These are phyloP conservation scores for Neofusicoccum parvum DNA, from an alignment of 2,329 filamentous ascomycete genomes.

Conservation along the genomic window DNA sequence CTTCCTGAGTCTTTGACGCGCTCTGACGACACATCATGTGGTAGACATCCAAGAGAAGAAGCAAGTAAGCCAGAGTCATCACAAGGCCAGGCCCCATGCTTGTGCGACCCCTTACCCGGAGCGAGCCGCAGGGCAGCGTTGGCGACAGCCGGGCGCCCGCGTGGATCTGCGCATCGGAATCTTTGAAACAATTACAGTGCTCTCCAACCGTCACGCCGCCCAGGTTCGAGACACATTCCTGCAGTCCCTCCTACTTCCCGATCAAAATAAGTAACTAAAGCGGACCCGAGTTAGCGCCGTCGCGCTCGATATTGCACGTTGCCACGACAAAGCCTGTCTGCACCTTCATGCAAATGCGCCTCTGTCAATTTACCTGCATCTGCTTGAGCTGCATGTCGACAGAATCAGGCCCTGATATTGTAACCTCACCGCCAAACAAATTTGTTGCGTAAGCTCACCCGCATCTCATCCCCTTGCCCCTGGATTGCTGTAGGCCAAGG, in stretches of 20 bases:
- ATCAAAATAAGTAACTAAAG: background rate
- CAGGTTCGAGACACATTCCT: background rate
- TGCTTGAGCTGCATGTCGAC: background rate
- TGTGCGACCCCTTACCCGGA: background rate
- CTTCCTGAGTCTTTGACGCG: background rate
- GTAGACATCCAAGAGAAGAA: background rate
- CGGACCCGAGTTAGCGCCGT: background rate
- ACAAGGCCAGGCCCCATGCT: background rate
- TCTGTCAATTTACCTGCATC: background rate
- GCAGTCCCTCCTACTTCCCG: background rate
- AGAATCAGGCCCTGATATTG: background rate
- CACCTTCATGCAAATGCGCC: background rate
- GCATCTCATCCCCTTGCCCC: background rate
- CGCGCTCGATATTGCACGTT: background rate
- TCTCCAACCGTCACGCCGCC: background rate
- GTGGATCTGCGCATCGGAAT: background rate
- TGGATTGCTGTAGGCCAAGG: background rate
- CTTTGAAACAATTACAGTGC: background rate
- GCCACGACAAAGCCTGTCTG: background rate
- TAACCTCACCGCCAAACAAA: background rate
- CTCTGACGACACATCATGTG: background rate
- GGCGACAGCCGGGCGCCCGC: background rate
- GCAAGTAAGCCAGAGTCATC: conserved; percentile 7
- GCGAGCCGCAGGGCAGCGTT: background rate
- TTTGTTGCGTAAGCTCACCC: background rate